Base-by-base conservation (phyloP, 192 early-diverging fungal genomes). In the Thamnidium elegans region DNA sequence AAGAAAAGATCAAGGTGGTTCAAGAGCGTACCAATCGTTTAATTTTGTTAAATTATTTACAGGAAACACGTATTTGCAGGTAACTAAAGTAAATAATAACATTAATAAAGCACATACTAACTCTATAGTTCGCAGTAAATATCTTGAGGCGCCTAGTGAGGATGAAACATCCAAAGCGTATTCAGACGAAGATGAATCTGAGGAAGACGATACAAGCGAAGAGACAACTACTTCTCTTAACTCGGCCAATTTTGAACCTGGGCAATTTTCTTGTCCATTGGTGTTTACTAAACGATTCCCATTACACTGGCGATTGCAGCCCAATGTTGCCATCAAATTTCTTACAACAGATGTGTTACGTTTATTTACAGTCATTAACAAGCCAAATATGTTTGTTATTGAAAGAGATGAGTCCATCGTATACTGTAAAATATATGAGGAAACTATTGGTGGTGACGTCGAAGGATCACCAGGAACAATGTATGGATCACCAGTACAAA, bases 341-440 rank as follows among this genome's bases (percentile, higher is more conserved):
- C 68, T 90, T 8, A 66, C 82, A 11, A 65, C 75, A n/a, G 64
- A 81, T 26, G 67, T 72, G 1, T 72, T 93, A 23, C 68, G 79
- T 26, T 63, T 78, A 21, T 81, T 92, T 14, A 77, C 80, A 30
- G 86, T 94, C 20, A 69, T 73, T 39, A 94, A 94, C 68, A 63
- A 90, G 7, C 86, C 81, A 53, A 76, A 88, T 67, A 87, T 90
- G 85, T 88, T 86, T 60, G 87, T 89, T 0, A 83, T 86, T 59
- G 79, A 84, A 20, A 81, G 79, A 9, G 72, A 79, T 11, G 74
- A 66, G 5, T 78, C 74, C 19, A 77, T 86, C 17, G 87, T 88
- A 7, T 87, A 86, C 17, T 66, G 71, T 56, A 85, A 78, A 46
- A 23, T 84, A 21, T 77, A 59, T 17, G 81, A 79, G 65, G 51